Base-by-base conservation (phyloP, 768 basidiomycete species). In the Leccinum broughii region DNA sequence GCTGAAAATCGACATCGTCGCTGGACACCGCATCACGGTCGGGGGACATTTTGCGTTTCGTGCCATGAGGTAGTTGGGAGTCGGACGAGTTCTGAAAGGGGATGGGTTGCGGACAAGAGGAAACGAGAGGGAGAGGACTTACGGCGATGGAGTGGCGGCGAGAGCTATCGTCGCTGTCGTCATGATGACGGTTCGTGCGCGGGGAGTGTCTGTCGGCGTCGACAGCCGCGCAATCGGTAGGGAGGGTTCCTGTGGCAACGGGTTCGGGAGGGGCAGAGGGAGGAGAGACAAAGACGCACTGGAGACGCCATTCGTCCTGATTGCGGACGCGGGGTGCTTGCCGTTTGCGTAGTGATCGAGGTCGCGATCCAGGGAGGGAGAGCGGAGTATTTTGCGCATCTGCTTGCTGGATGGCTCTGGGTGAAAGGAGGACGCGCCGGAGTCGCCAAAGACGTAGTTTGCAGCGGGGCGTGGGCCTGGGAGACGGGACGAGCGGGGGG, bases 11-110 rank as follows among this genome's bases (percentile, higher is more conserved):
- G 53, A 82, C 75, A 65, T 90, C 89, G 65, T 87, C 86, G 52
- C 80, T 80, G 32, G 82, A 77, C 22, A 83, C 77, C 26, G 72
- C 72, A 55, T 76, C 76, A 58, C 83, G 81, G 78, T 90, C 90
- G 63, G 81, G 78, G 24, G 91, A 92, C 80, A 92, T 87, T 77
- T 94, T 94, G 65, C 92, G 84, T 73, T 93, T 93, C 59, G 84
- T 86, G 55, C 90, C 90, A 68, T 86, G 85, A 1, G 78, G 72
- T 10, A 76, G 69, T 22, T 78, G 76, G 37, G 78, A 74, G 64
- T 80, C 78, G 54, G 77, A 74, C 48, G 72, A 74, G 34, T 66
- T 75, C 72, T 74, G 63, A 54, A 49, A 32, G 3, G 15, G 44
- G 44, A n/a, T 10, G 39, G 58, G 62, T 55, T n/a, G 59, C 48